Evolutionary conservation across 441 rosid genomes (phyloP).

Genomic region (Manihot esculenta): DNA sequence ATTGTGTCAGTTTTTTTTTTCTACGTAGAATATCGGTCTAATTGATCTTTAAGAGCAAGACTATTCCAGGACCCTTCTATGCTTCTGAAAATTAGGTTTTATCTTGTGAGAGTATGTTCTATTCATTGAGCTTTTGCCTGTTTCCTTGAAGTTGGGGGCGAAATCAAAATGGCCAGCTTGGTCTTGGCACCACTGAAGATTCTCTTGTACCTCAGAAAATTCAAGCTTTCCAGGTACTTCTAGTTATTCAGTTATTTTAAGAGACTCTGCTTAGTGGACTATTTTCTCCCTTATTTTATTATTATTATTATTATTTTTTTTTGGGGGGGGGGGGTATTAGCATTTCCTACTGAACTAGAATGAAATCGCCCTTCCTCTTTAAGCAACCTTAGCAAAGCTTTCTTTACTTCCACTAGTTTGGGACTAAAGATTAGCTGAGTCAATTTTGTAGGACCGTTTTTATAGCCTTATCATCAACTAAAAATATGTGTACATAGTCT

Average conservation of each 20-base stretch:
- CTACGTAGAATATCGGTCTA: neutral
- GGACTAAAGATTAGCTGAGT: neutral
- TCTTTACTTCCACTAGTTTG: neutral
- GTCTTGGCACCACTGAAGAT: constrained; percentile 86
- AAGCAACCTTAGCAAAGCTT: neutral
- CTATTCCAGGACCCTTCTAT: neutral
- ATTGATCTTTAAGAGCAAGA: neutral
- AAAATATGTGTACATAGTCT: neutral
- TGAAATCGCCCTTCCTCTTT: neutral
- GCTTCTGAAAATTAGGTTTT: neutral
- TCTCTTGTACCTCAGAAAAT: constrained; percentile 90
- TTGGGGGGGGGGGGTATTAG: too few relatives aligned
- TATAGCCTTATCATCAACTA: neutral
- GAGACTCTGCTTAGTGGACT: neutral
- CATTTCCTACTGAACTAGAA: neutral
- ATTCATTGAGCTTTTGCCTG: constrained; percentile 16
- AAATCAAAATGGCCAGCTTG: constrained; percentile 99
- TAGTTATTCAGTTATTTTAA: constrained; percentile 1
- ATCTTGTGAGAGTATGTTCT: constrained; percentile 3
- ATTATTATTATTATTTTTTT: too few relatives aligned
- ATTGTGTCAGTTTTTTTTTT: neutral
- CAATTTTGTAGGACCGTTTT: neutral
- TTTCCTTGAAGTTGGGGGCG: constrained; percentile 86
- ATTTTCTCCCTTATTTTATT: neutral
- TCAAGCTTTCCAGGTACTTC: constrained; percentile 78